phyloP scores from a whole-genome alignment of 75 land plant species.

The Azolla pinnata region DNA sequence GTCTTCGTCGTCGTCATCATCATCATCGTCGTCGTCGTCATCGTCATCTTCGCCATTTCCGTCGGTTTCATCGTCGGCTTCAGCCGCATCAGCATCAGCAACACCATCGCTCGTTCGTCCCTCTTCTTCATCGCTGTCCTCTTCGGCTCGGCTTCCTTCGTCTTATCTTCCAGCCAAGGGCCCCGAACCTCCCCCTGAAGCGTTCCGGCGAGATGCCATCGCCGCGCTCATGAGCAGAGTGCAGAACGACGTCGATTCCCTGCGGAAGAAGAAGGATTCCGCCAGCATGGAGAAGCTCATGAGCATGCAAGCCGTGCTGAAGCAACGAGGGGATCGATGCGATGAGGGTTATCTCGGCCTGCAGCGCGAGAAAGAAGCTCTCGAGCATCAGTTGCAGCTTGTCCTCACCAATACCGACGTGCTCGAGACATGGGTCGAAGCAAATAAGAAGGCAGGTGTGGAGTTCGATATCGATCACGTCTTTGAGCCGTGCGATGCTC shows the following conservation, averaged over 20 bases:
- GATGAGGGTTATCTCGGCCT: conserved; percentile 18
- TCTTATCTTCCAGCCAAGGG: conserved; percentile 17
- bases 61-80: neutral
- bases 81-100: neutral
- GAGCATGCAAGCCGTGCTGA: conserved; percentile 14
- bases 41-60: neutral
- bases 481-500: conserved; percentile 52
- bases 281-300: conserved; percentile 5
- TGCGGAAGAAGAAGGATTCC: neutral
- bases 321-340: conserved; percentile 21
- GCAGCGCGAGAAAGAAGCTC: conserved; percentile 31
- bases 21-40: neutral
- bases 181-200: conserved; percentile 28
- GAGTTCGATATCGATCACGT: conserved; percentile 29
- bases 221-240: conserved; percentile 9
- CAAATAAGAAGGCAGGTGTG: conserved; percentile 10
- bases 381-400: conserved; percentile 33
- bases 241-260: conserved; percentile 6
- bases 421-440: conserved; percentile 43
- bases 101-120: neutral
- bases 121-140: neutral
- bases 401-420: conserved; percentile 26
- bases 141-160: neutral
- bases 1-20: neutral
- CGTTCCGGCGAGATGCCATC: conserved; percentile 18